Evolutionary conservation across 2,329 filamentous ascomycete genomes (phyloP), one percentile per base, ranked within the genome.

Genomic region (Alternaria sp.): DNA sequence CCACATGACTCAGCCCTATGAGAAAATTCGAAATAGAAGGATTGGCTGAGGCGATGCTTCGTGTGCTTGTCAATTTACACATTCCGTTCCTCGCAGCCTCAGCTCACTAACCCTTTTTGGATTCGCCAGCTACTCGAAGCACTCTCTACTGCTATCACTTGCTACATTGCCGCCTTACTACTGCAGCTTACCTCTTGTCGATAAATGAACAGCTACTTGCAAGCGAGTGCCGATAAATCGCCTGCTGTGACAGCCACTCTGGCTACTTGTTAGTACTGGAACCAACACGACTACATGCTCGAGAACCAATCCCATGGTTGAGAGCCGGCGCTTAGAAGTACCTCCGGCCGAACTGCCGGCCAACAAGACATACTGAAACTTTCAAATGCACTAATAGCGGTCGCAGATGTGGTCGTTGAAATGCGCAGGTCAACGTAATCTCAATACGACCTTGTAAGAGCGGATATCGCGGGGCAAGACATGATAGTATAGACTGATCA

Each of bases 311-410:
- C 25, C 19, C 17, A 36, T 3, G 40, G n/a, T 32, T 19, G 7
- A 2, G 11, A 21, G n/a, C 30, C 30, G 44, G 58, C 58, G 51
- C 51, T 56, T 60, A 60, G 40, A 17, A 21, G n/a, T 56, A 30
- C 40, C 40, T 36, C 40, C 44, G 44, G 63, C 63, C 61, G 25
- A 65, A 57, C 51, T 56, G 57, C 52, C 44, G 23, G 36, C 30
- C 36, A 19, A 32, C 28, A 55, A 54, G 21, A 30, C 54, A 65
- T 43, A 59, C 49, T 65, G 55, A 70, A 65, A 72, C 69, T 68
- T 36, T 36, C 30, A 62, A 55, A 61, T 60, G 57, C 21, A 45
- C 17, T 25, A 32, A 43, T 40, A 51, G 62, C 49, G 66, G 66
- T 56, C 43, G 59, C 64, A 65, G 61, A 51, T 32, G 25, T 23